A percentile compares a stretch with the other conserved stretches of the same genome.
Evolutionary conservation across 768 basidiomycete species (phyloP).

Genomic region (Mycena capillaripes): DNA sequence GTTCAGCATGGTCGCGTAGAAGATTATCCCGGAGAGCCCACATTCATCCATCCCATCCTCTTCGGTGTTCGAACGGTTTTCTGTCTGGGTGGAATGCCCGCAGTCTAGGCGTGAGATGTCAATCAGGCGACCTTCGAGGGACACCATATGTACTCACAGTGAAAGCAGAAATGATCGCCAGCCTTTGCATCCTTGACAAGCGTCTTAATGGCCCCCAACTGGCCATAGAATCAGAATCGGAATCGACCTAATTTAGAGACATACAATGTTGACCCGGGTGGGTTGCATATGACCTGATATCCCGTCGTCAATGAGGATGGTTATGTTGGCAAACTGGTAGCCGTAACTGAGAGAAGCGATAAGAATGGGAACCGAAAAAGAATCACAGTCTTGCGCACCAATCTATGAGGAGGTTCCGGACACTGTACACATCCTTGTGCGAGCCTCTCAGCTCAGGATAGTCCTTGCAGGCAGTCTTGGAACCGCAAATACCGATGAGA

Average conservation of each 20-base stretch:
- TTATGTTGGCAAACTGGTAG: slow-evolving; percentile 15
- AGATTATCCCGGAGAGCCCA: not conserved
- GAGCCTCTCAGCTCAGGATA: slow-evolving; percentile 11
- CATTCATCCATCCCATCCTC: slow-evolving; percentile 10
- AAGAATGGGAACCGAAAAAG: not conserved
- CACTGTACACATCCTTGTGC: slow-evolving; percentile 19
- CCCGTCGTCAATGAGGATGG: slow-evolving; percentile 20
- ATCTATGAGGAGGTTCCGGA: slow-evolving; percentile 16
- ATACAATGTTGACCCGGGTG: slow-evolving; percentile 26
- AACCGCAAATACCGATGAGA: slow-evolving; percentile 20
- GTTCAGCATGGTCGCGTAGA: not conserved
- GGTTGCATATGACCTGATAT: slow-evolving; percentile 7
- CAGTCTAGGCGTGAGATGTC: not conserved
- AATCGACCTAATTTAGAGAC: not conserved
- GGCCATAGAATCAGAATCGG: slow-evolving; percentile 18
- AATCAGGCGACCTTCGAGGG: not conserved
- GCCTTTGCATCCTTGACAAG: slow-evolving; percentile 31
- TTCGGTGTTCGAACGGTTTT: not conserved
- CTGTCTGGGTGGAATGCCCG: slow-evolving; percentile 10
- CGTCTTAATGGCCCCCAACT: slow-evolving; percentile 1
- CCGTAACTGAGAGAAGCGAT: not conserved
- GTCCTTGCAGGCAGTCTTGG: not conserved
- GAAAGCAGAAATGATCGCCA: slow-evolving; percentile 41
- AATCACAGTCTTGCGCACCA: not conserved
- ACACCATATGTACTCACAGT: slow-evolving; percentile 38